A percentile compares a stretch with the other conserved stretches of the same genome.
phyloP scores from a whole-genome alignment of 352 stramenopile species.

The Globisporangium middletonii region DNA sequence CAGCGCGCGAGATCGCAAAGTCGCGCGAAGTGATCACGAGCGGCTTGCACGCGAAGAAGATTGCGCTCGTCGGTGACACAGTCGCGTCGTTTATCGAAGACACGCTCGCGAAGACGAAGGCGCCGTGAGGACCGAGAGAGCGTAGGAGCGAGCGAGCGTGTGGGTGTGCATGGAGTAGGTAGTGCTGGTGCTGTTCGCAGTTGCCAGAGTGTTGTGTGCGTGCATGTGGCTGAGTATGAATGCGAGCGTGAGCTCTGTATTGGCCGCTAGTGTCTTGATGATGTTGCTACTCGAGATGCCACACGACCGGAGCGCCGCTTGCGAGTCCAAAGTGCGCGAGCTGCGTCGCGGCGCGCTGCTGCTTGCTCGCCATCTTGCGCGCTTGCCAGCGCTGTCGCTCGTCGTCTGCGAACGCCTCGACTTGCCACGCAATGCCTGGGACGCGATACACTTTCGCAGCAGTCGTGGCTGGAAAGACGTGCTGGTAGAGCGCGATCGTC shows the following conservation, averaged over 20 bases:
- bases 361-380: constrained; percentile 94
- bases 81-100: constrained; percentile 53
- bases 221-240: background rate
- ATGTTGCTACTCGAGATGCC: background rate
- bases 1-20: constrained; percentile 43
- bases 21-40: constrained; percentile 40
- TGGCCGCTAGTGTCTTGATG: background rate
- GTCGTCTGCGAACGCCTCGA: constrained; percentile 51
- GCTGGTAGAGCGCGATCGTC: constrained; percentile 90
- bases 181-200: background rate
- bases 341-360: constrained; percentile 75
- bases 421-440: constrained; percentile 75
- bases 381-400: constrained; percentile 89
- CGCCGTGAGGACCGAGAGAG: background rate
- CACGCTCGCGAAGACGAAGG: constrained; percentile 16
- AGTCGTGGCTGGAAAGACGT: constrained; percentile 53
- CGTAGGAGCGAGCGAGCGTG: background rate
- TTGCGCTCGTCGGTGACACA: constrained; percentile 58
- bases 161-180: background rate
- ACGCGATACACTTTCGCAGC: constrained; percentile 85
- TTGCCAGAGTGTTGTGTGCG: background rate
- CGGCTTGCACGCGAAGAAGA: constrained; percentile 39
- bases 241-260: background rate
- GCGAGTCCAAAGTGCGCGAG: constrained; percentile 46
- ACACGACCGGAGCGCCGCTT: too few species aligned